Base-by-base conservation (phyloP, 1,284 basidiomycete species). In the Rhodotorula sp. region DNA sequence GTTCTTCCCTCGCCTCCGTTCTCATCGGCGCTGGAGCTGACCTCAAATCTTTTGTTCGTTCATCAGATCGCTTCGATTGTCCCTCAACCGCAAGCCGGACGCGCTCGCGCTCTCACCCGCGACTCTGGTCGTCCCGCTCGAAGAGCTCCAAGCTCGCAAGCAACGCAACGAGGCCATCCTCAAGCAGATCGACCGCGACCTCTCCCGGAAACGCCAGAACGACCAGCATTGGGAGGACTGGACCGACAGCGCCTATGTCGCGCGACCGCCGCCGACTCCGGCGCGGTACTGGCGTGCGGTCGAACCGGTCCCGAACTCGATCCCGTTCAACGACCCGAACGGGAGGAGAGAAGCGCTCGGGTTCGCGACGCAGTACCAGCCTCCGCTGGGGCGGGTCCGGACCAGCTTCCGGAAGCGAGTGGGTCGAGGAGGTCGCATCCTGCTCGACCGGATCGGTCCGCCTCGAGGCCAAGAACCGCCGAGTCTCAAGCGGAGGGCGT, bases 141-240 rank as follows among this genome's bases (percentile, higher is more conserved):
- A 76, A 16, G 75, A 76, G 60, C 75, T 73, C 38, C 71, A 74
- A 26, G 45, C 65, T 28, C 75, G 78, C 64, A 76, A 77, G 56
- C 90, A 93, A 68, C 87, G 90, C 50, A 81, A 85, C 57, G 83
- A 84, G 12, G 81, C 84, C 7, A 87, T 93, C 70, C 85, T 85
- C 57, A 84, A 85, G 52, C 84, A 86, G 63, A 86, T 93, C 78
- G 92, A 95, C 71, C 83, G 85, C 23, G 85, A 88, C 62, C 80
- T 93, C 72, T 83, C 84, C 10, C 84, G 84, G 60, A 87, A 88
- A 79, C 90, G 89, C 60, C 81, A 82, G 62, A 74, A 72, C 66
- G 91, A 95, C 78, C 85, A 88, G 66, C 85, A 87, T 57, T 95
- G 92, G 89, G 93, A 95, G 77, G 93, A 95, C 78, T 85, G 85